These are phyloP conservation scores for Solanum appendiculatum DNA, from an alignment of 257 asterid genomes.

Conservation along the genomic window DNA sequence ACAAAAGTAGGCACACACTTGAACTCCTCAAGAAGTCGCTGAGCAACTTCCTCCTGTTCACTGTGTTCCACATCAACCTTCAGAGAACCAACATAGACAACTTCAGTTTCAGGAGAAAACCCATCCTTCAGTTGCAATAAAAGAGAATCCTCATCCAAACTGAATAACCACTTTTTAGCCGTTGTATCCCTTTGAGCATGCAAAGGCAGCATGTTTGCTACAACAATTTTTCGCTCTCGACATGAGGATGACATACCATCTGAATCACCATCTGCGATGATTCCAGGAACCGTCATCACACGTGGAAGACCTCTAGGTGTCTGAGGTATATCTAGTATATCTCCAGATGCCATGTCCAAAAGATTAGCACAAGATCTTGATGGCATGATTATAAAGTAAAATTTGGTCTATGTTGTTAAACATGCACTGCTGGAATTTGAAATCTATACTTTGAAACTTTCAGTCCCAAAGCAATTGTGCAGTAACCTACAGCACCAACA, in stretches of 20 bases:
- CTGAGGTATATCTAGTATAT: slow-evolving; percentile 39
- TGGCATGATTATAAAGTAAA: slow-evolving; percentile 32
- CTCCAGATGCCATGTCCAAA: slow-evolving; percentile 63
- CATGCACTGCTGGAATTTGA: not conserved
- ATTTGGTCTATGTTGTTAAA: slow-evolving; percentile 1
- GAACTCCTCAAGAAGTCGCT: slow-evolving; percentile 64
- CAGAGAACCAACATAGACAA: slow-evolving; percentile 75
- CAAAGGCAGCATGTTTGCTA: slow-evolving; percentile 80
- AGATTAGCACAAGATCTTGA: slow-evolving; percentile 56
- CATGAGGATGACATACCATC: slow-evolving; percentile 46
- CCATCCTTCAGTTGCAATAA: slow-evolving; percentile 77
- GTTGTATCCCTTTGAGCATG: slow-evolving; percentile 49
- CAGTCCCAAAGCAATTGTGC: not conserved
- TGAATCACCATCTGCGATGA: slow-evolving; percentile 60
- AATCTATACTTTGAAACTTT: not conserved
- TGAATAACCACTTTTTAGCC: slow-evolving; percentile 58
- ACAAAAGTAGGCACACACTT: slow-evolving; percentile 79
- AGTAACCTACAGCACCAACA: not conserved
- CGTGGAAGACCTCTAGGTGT: slow-evolving; percentile 74
- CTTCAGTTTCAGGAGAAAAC: slow-evolving; percentile 65
- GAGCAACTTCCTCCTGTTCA: slow-evolving; percentile 85
- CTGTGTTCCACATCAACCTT: slow-evolving; percentile 60
- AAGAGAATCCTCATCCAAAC: slow-evolving; percentile 68
- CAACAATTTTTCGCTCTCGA: slow-evolving; percentile 62
- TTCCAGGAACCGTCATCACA: slow-evolving; percentile 67